Percentiles rank a stretch among this genome's conserved stretches.
Evolutionary conservation across 768 basidiomycete species (phyloP).

Genomic region (Butyriboletus loyo): DNA sequence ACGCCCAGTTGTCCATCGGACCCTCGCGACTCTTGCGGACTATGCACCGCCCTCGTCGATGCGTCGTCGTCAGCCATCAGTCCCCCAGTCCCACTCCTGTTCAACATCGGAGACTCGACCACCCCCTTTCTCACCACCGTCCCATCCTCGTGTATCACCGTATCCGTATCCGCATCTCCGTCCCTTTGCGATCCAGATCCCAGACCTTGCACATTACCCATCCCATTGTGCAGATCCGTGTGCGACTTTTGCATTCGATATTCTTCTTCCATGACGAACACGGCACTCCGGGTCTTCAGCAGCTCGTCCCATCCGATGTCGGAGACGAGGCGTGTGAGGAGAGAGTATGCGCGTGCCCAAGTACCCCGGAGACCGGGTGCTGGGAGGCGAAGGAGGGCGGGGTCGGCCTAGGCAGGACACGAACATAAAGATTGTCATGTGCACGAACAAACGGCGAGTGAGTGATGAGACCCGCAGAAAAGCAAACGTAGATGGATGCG

Average conservation of each 20-base stretch:
- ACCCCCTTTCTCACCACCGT: conserved; percentile 35
- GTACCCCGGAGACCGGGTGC: conserved; percentile 94
- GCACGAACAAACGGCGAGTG: background rate
- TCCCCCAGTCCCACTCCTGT: background rate
- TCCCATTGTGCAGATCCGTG: conserved; percentile 52
- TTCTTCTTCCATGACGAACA: conserved; percentile 99
- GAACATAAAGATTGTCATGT: background rate
- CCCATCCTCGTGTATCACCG: conserved; percentile 65
- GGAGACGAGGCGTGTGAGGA: conserved; percentile 87
- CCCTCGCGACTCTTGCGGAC: conserved; percentile 23
- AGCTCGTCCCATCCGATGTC: conserved; percentile 99
- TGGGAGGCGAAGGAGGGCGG: conserved; percentile 89
- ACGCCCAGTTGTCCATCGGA: conserved; percentile 26
- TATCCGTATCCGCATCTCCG: conserved; percentile 26
- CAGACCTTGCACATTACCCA: conserved; percentile 15
- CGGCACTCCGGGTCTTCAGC: conserved; percentile 86
- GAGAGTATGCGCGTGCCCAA: conserved; percentile 90
- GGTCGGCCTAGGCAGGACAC: conserved; percentile 65
- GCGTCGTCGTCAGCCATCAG: conserved; percentile 58
- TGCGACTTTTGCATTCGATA: conserved; percentile 95
- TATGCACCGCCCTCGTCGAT: conserved; percentile 60
- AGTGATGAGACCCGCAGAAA: background rate
- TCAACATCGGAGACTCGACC: conserved; percentile 2
- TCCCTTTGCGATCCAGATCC: conserved; percentile 25
- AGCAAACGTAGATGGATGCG: background rate